These are phyloP conservation scores for Neonectria ditissima DNA, from an alignment of 2,329 filamentous ascomycete genomes.

Conservation along the genomic window DNA sequence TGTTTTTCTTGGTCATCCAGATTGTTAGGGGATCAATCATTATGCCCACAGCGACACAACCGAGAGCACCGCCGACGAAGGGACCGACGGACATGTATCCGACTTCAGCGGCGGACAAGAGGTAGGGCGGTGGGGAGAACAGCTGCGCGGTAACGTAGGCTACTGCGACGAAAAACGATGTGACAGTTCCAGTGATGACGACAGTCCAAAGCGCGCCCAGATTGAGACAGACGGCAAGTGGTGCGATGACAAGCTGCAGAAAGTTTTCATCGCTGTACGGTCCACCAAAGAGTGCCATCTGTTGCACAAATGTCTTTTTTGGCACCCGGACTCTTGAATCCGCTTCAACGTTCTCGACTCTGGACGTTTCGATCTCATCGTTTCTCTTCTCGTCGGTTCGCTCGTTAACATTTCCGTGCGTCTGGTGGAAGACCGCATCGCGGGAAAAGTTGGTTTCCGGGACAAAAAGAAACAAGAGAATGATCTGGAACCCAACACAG, in stretches of 20 bases:
- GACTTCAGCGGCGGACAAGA: not conserved
- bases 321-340: not conserved
- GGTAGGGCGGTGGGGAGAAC: constrained; percentile 1
- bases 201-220: constrained; percentile 5
- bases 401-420: not conserved
- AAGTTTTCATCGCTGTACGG: constrained; percentile 14
- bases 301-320: constrained; percentile 9
- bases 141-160: not conserved
- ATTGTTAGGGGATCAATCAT: constrained; percentile 18
- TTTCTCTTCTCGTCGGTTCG: no score
- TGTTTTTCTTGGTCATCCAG: constrained; percentile 17
- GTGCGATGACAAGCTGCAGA: constrained; percentile 18
- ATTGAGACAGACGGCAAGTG: constrained; percentile 15
- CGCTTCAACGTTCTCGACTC: not conserved
- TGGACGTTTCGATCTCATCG: not conserved
- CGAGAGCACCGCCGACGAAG: constrained; percentile 23
- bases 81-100: constrained; percentile 1
- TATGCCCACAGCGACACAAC: not conserved
- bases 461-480: constrained; percentile 17
- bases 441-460: constrained; percentile 22
- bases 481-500: constrained; percentile 10
- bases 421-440: not conserved
- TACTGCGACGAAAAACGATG: constrained; percentile 24
- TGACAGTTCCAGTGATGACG: constrained; percentile 8
- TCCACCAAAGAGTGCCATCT: constrained; percentile 21